Conservation (phyloP, 2,329 filamentous ascomycete genomes). For the Fusarium agapanthi region DNA sequence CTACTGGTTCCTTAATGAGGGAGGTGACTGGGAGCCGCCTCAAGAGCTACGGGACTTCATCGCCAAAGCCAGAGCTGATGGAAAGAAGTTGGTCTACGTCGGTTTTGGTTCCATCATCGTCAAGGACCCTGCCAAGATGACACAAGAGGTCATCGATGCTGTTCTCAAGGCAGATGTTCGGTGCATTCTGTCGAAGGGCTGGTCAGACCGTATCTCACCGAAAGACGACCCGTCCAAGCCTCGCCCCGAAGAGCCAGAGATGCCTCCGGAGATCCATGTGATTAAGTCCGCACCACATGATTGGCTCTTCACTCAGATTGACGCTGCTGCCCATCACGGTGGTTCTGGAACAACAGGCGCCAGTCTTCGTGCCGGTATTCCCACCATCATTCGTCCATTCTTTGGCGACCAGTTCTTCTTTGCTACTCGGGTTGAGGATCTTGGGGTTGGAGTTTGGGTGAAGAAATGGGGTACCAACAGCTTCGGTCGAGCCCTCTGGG, state of each 20-base stretch:
- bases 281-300: conserved; percentile 95
- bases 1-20: conserved; percentile 96
- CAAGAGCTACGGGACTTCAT: conserved; percentile 83
- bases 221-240: conserved; percentile 57
- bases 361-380: conserved; percentile 87
- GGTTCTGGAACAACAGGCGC: conserved; percentile 95
- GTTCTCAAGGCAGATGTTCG: conserved; percentile 91
- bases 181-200: conserved; percentile 95
- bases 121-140: conserved; percentile 86
- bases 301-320: conserved; percentile 94
- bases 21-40: conserved; percentile 73
- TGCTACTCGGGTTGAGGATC: conserved; percentile 85
- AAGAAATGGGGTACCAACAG: conserved; percentile 88
- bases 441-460: conserved; percentile 90
- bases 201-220: conserved; percentile 80
- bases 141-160: conserved; percentile 90
- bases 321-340: conserved; percentile 93
- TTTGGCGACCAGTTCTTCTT: conserved; percentile 99
- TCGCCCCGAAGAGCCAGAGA: conserved; percentile 68
- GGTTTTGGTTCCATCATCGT: conserved; percentile 98
- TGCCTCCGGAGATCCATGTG: conserved; percentile 82
- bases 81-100: conserved; percentile 94
- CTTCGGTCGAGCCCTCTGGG: conserved; percentile 89
- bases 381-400: conserved; percentile 95
- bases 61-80: conserved; percentile 77